Base-by-base conservation (phyloP, 345 rosid genomes). In the Boechera divaricarpa region DNA sequence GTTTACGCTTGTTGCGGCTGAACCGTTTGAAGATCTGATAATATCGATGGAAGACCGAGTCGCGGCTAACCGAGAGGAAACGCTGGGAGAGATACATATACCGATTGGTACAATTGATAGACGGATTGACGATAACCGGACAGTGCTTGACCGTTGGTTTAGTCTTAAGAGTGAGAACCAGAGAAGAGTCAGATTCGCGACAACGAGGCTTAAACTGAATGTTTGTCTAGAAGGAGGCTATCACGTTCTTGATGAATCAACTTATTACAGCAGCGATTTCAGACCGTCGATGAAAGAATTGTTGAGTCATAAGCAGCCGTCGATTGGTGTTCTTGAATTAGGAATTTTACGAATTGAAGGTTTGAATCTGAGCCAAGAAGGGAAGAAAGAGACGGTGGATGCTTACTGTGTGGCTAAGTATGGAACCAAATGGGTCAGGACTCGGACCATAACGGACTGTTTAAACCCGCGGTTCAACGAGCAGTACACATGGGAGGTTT, bases 331-430 rank as follows among this genome's bases (percentile, higher is more conserved):
- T 36, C 83, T 96, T 71, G 98, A 96, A 69, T 64, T 96, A 61
- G 99, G 99, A 12, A 84, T 96, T 63, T 80, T 93, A 38, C 85
- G 81, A 62, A 96, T 92, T 24, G 85, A 83, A 39, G 94, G 96
- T 0, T 83, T 96, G 31, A 87, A 70, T 45, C 76, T 93, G 3
- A 89, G 87, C 88, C 91, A 87, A 80, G 90, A 87, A 70, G 98
- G 94, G 18, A 89, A 88, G 26, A 89, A 84, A 61, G 89, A 89
- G 53, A 85, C 91, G 4, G 85, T 97, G 5, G 99, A 96, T 80
- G 92, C 97, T 16, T 93, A 91, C 72, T 96, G 99, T 79, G 99
- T 96, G 45, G 99, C 99, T 1, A 96, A 96, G 77, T 96, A 96
- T 38, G 97, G 98, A 16, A 90, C 86, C 29, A 96, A 96, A 82